Evolutionary conservation across 768 basidiomycete species (phyloP), one percentile per base, ranked within the genome.

Genomic region (Russula sp.): DNA sequence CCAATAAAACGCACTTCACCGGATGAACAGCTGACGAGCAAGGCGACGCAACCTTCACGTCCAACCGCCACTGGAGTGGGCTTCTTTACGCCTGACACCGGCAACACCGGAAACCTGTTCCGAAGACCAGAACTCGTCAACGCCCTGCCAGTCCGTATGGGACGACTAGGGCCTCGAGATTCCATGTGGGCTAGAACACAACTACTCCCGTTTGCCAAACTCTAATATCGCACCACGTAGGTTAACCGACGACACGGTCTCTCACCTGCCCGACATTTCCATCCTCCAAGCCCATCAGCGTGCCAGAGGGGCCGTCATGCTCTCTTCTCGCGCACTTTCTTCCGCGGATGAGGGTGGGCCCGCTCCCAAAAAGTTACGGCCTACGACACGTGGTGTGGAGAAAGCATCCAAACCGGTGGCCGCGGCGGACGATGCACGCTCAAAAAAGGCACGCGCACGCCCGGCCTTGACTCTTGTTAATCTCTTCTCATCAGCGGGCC

Each of bases 381-480:
- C 88, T 65, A 81, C 83, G 58, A 74, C 65, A 74, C 78, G 64
- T 79, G 81, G 72, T 29, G 56, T 51, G 42, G 55, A 71, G 55
- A 86, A 85, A 73, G 73, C 80, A 66, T 79, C 77, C 70, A 89
- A 87, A 79, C 73, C 80, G 69, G 76, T 76, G 71, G 73, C 79
- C 65, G 61, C 65, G 62, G 69, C 67, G 65, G 69, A 69, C 69
- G 86, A 86, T 76, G 85, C 87, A 74, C 82, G 84, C 73, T 77
- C 81, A 80, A 89, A 88, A 87, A 90, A 91, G 88, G 89, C 85
- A 88, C 84, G 87, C 85, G 84, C 83, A 81, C 87, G 85, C 84
- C 85, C 85, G 86, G 86, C 84, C 81, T 81, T 88, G 82, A 85
- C 82, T 78, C 83, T 87, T 86, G 80, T 84, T 87, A 88, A 88